Evolutionary conservation across 2,329 filamentous ascomycete species (phyloP).

Genomic region (Tolypocladium pustulatum): DNA sequence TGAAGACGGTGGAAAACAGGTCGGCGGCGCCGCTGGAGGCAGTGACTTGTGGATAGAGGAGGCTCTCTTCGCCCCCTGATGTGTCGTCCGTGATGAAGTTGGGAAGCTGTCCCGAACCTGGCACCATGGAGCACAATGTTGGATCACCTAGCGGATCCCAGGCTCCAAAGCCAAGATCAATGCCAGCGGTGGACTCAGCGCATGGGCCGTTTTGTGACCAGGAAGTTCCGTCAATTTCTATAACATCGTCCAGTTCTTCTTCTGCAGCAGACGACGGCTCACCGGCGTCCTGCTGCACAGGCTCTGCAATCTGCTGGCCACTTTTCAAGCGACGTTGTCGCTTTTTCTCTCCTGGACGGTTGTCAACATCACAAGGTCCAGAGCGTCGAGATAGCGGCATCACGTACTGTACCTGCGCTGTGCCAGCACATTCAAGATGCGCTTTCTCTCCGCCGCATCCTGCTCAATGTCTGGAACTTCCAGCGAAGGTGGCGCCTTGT

Average conservation of each 20-base stretch:
- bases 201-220: neutral
- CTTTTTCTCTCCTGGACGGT: slow-evolving; percentile 20
- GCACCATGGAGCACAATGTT: slow-evolving; percentile 9
- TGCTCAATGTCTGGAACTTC: slow-evolving; percentile 37
- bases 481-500: slow-evolving; percentile 29
- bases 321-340: slow-evolving; percentile 16
- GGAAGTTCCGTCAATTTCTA: neutral
- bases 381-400: neutral
- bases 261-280: neutral
- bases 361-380: neutral
- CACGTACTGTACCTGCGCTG: slow-evolving; percentile 39
- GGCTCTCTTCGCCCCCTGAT: slow-evolving; percentile 1
- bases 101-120: slow-evolving; percentile 3
- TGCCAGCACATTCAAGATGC: slow-evolving; percentile 42
- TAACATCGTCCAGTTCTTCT: slow-evolving; percentile 7
- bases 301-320: neutral
- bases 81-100: slow-evolving; percentile 5
- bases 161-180: slow-evolving; percentile 11
- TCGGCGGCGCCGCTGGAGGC: slow-evolving; percentile 2
- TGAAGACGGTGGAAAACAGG: slow-evolving; percentile 9
- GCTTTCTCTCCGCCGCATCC: slow-evolving; percentile 41
- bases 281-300: neutral
- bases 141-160: slow-evolving; percentile 13
- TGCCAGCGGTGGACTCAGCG: neutral
- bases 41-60: neutral